Evolutionary conservation across 2,329 filamentous ascomycete genomes (phyloP), one percentile per base, ranked within the genome.

Genomic region (Ploettnerulaceae sp.): DNA sequence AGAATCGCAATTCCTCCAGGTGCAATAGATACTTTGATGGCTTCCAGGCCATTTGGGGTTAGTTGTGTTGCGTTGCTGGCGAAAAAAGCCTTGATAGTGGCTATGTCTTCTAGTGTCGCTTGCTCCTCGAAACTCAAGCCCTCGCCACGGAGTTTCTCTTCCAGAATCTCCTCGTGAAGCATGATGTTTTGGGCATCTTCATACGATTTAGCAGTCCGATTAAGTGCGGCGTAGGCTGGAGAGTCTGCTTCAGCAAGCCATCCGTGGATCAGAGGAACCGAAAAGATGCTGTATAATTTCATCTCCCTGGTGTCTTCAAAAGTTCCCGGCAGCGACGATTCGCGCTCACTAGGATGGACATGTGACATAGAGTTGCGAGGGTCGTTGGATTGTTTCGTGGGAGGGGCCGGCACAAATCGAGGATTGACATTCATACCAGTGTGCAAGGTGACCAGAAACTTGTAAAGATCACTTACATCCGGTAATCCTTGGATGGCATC

Each of bases 371-470:
- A 75, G 3, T 69, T 78, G 40, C 68, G 72, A 58, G 32, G 63
- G 36, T 64, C 61, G 12, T 57, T 57, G 3, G 50, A 17, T 12
- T 48, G 39, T 21, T 50, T 57, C 1, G 47, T 47, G 11, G 75
- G 70, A 6, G 68, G 62, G 0, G 71, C 74, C 2, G 87, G 76
- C 6, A 94, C 75, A 54, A 95, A 93, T 15, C 86, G 81, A 2
- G 93, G 93, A 55, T 98, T 98, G 47, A 97, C 91, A 60, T 97
- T 98, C 87, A 98, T 95, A 28, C 93, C 93, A 0, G 90, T 97
- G 58, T 96, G 89, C 2, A 98, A 71, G 34, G 88, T 86, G 47
- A 93, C 79, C 2, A 98, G 71, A 61, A 98, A 98, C 5, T 77
- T 75, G 64, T 95, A 95, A 1, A 98, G 73, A 49, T 95, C 90